Conservation (phyloP, 768 basidiomycete species). For the Russula brevipes region DNA sequence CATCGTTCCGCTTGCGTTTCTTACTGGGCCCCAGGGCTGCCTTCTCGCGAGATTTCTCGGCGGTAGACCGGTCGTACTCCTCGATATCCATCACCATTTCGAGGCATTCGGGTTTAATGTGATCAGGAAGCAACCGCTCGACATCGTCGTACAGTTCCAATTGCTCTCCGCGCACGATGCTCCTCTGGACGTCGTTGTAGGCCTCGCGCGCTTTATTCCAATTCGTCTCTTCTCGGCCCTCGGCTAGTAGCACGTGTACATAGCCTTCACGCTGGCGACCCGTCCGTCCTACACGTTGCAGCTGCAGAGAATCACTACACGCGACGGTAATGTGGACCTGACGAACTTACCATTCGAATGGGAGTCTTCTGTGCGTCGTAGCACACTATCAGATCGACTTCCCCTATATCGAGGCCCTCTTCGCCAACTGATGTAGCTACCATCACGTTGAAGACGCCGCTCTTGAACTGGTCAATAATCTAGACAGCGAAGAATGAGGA, state of each 20-base stretch:
- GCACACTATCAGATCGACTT: slow-evolving; percentile 92
- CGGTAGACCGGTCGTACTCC: slow-evolving; percentile 52
- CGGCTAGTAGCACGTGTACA: slow-evolving; percentile 88
- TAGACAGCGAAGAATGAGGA: slow-evolving; percentile 31
- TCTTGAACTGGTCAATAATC: slow-evolving; percentile 85
- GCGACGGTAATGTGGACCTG: neutral
- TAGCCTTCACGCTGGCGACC: slow-evolving; percentile 86
- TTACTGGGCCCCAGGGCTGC: slow-evolving; percentile 34
- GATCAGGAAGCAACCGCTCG: slow-evolving; percentile 73
- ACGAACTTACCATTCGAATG: slow-evolving; percentile 78
- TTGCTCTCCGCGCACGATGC: slow-evolving; percentile 78
- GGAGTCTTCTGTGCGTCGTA: slow-evolving; percentile 97
- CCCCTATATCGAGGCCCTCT: slow-evolving; percentile 97
- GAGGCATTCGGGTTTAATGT: slow-evolving; percentile 68
- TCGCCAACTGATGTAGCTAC: slow-evolving; percentile 97
- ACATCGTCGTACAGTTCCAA: slow-evolving; percentile 94
- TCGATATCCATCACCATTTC: slow-evolving; percentile 83
- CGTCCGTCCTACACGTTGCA: slow-evolving; percentile 93
- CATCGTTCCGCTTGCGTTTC: slow-evolving; percentile 70
- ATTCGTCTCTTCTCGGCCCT: slow-evolving; percentile 85
- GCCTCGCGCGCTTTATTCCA: slow-evolving; percentile 82
- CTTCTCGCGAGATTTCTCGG: slow-evolving; percentile 34
- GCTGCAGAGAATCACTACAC: slow-evolving; percentile 40
- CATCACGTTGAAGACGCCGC: slow-evolving; percentile 82
- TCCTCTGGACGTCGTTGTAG: slow-evolving; percentile 84